Conservation (phyloP, 1,284 basidiomycete genomes). For the Trichosporon sp. region DNA sequence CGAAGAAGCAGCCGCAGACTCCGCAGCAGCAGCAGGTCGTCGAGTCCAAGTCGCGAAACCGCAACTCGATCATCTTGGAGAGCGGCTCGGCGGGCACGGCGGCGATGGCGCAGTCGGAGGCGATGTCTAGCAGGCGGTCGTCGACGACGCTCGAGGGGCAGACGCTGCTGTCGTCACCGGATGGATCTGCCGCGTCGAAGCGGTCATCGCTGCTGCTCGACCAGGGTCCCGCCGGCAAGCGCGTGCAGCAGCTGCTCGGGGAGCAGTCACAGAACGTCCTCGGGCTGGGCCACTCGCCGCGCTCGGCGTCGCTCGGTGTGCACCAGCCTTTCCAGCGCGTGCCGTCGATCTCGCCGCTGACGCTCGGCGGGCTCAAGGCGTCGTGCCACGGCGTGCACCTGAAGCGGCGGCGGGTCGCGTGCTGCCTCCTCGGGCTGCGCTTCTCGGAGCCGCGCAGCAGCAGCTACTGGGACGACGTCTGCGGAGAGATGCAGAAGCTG, state of each 20-base stretch:
- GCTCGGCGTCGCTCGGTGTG: neutral
- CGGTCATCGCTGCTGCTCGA: constrained; percentile 10
- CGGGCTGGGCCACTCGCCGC: neutral
- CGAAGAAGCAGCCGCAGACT: neutral
- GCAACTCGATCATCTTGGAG: neutral
- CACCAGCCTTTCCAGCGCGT: constrained; percentile 7
- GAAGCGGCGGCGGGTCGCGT: constrained; percentile 37
- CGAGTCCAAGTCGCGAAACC: neutral
- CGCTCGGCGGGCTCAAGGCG: constrained; percentile 38
- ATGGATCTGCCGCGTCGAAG: neutral
- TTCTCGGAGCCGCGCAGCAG: constrained; percentile 23
- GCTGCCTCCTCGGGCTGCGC: constrained; percentile 39
- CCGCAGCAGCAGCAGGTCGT: neutral
- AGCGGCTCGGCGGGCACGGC: neutral
- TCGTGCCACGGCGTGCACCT: constrained; percentile 39
- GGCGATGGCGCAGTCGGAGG: neutral
- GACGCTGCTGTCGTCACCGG: neutral
- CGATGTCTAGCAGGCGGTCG: constrained; percentile 4
- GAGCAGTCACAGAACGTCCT: neutral
- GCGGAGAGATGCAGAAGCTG: constrained; percentile 21
- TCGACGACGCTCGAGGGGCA: constrained; percentile 2
- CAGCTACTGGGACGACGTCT: constrained; percentile 35
- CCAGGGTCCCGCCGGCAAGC: neutral
- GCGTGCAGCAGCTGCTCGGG: neutral
- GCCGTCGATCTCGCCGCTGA: constrained; percentile 35